Percentiles rank a stretch among this genome's conserved stretches.
Conservation (phyloP, 257 asterid species). For the Solanum peruvianum region DNA sequence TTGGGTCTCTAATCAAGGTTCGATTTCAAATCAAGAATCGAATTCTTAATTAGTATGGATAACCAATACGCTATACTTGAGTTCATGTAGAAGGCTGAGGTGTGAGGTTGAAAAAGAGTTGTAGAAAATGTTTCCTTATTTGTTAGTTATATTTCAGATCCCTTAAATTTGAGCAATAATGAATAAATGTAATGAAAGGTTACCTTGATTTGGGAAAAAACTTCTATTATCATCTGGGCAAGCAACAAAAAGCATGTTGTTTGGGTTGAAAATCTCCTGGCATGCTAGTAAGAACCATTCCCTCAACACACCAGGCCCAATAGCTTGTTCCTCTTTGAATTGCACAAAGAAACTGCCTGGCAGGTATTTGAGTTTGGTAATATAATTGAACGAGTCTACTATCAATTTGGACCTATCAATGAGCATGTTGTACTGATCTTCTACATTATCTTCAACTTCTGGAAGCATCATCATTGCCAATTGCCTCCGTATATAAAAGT, state of each 20-base stretch:
- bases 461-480: slow-evolving; percentile 54
- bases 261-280: slow-evolving; percentile 71
- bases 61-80: neutral
- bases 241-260: slow-evolving; percentile 67
- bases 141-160: neutral
- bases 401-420: neutral
- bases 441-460: neutral
- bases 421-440: neutral
- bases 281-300: slow-evolving; percentile 87
- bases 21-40: too few species aligned
- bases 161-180: neutral
- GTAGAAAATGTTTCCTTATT: neutral
- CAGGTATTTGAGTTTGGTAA: slow-evolving; percentile 38
- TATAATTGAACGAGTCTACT: slow-evolving; percentile 19
- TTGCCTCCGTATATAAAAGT: slow-evolving; percentile 70
- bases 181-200: neutral
- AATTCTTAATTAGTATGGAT: neutral
- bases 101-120: neutral
- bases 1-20: neutral
- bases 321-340: slow-evolving; percentile 89
- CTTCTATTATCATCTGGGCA: slow-evolving; percentile 81
- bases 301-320: slow-evolving; percentile 92
- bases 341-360: slow-evolving; percentile 75
- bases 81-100: neutral
- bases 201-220: slow-evolving; percentile 93